A percentile compares a stretch with the other conserved stretches of the same genome.
Conservation (phyloP, 1,284 basidiomycete species). For the Cryptococcus sp. region DNA sequence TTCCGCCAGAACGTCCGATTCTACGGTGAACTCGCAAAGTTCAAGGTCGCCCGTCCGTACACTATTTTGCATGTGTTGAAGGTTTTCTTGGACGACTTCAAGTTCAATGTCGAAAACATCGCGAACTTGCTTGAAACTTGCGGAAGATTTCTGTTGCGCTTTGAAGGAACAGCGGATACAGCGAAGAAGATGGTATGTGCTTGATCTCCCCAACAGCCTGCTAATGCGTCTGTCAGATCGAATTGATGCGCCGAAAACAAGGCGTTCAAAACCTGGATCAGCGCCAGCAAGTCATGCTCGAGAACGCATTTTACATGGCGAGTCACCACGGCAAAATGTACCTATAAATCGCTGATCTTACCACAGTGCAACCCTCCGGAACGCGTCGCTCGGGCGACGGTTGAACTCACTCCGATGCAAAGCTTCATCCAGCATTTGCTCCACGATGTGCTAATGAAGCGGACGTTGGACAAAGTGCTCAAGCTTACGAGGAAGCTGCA, state of each 20-base stretch:
- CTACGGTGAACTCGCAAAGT: conserved; percentile 91
- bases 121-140: conserved; percentile 91
- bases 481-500: conserved; percentile 89
- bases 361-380: conserved; percentile 93
- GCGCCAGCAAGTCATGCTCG: conserved; percentile 81
- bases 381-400: conserved; percentile 77
- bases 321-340: conserved; percentile 17
- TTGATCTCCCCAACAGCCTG: neutral
- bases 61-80: conserved; percentile 94
- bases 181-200: conserved; percentile 57
- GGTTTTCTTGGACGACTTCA: conserved; percentile 94
- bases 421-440: conserved; percentile 91
- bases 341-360: neutral
- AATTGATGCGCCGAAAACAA: conserved; percentile 93
- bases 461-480: conserved; percentile 88
- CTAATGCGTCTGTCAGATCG: conserved; percentile 62
- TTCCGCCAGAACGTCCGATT: conserved; percentile 76
- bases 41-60: conserved; percentile 87
- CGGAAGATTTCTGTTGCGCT: conserved; percentile 85
- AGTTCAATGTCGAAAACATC: conserved; percentile 89
- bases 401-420: conserved; percentile 83
- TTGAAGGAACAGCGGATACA: conserved; percentile 80
- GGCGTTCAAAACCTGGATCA: conserved; percentile 88
- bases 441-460: conserved; percentile 85
- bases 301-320: conserved; percentile 98